Base-by-base conservation (phyloP, 2,329 filamentous ascomycete species). In the Fusarium zealandicum region DNA sequence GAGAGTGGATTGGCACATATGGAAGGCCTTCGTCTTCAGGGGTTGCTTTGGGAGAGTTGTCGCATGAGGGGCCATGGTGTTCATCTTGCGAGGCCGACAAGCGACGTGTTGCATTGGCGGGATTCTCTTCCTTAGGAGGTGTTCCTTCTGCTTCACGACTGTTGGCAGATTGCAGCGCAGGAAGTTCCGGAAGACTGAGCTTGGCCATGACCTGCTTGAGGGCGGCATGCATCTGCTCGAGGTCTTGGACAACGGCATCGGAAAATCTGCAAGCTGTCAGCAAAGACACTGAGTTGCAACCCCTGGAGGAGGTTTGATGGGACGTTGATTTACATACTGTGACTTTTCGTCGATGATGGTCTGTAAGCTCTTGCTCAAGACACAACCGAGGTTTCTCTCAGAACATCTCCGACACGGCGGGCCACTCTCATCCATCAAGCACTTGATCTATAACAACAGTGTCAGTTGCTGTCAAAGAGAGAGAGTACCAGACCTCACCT, bases 341-440 rank as follows among this genome's bases (percentile, higher is more conserved):
- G 72, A 70, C 51, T 73, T 72, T 56, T 77, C 75, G 56, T 75
- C 73, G 28, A 77, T 76, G 17, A 77, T 70, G 2, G 71, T 76
- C 55, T 77, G 75, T 3, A 77, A 63, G 38, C 73, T 76, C 65
- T 76, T 76, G 38, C 74, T 75, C 41, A 77, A 51, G 2, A 76
- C 72, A 40, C 75, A 77, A 1, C 69, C 69, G 22, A 77, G 54
- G 32, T 72, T 72, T 12, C 71, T 58, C 51, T 76, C 72, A 14
- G 67, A 55, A 38, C 75, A 77, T 48, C 75, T 65, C 5, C 70
- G 67, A 54, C 75, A 77, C 3, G 74, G 74, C 3, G 75, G 73
- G 1, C 73, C 73, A 20, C 64, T 69, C 30, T 74, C 72, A 39
- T 76, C 73, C 74, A 77, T 77, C 37, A 76, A 57, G 37, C 75